Evolutionary conservation across 192 early-diverging fungal genomes (phyloP).

Genomic region (Linnemannia elongata): DNA sequence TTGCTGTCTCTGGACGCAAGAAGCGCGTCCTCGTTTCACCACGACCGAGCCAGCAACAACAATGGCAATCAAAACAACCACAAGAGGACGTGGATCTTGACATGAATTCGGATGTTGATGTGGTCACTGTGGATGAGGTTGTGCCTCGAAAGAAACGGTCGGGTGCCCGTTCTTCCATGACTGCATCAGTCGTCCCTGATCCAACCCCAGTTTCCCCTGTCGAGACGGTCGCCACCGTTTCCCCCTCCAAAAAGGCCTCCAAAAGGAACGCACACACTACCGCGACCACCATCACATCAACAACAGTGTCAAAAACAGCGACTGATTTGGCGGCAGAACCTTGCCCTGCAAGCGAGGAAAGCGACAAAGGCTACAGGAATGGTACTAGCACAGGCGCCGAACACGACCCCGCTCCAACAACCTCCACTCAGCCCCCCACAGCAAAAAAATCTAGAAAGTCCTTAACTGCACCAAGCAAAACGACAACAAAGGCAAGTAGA

Average conservation of each 20-base stretch:
- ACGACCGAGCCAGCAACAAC: background rate
- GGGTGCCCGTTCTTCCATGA: background rate
- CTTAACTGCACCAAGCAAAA: background rate
- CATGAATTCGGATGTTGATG: slow-evolving; percentile 4
- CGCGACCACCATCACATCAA: background rate
- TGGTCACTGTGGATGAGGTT: background rate
- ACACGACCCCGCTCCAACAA: background rate
- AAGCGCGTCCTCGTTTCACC: slow-evolving; percentile 21
- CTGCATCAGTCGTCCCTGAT: background rate
- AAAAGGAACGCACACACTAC: background rate
- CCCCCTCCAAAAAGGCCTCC: background rate
- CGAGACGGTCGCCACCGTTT: background rate
- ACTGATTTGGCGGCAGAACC: background rate
- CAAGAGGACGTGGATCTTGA: background rate
- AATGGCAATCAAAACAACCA: background rate
- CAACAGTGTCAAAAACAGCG: background rate
- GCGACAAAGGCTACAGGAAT: background rate
- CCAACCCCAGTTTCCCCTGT: background rate
- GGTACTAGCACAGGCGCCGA: background rate
- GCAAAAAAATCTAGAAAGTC: background rate
- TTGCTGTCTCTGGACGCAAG: slow-evolving; percentile 23
- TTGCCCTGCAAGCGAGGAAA: background rate
- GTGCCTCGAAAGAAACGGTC: background rate
- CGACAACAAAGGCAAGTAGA: background rate
- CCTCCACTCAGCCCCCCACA: background rate